Percentiles rank a stretch among this genome's conserved stretches.
Evolutionary conservation across 2,329 filamentous ascomycete species (phyloP).

Genomic region (Cladophialophora psammophila): DNA sequence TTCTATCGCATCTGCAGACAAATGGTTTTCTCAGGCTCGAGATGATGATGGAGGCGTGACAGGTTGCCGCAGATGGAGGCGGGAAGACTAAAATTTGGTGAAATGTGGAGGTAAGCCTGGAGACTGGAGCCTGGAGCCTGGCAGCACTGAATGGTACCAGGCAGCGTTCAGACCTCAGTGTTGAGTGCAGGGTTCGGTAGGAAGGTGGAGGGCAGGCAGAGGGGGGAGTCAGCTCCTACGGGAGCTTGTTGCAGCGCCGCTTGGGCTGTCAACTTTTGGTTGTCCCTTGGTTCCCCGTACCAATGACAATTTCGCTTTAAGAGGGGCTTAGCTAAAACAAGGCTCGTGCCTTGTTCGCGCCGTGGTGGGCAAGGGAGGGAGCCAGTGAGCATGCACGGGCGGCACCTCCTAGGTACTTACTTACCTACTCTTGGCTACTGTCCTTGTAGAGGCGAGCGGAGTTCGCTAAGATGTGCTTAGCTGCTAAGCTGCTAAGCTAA

Average conservation of each 20-base stretch:
- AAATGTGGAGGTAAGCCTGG: constrained; percentile 7
- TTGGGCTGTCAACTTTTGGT: background rate
- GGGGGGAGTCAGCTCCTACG: background rate
- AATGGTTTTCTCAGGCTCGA: background rate
- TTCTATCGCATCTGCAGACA: background rate
- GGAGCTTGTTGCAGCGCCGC: background rate
- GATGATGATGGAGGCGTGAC: constrained; percentile 1
- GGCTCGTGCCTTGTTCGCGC: constrained; percentile 19
- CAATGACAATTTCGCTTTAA: constrained; percentile 8
- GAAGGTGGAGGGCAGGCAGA: background rate
- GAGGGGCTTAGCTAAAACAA: constrained; percentile 9
- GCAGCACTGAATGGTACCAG: background rate
- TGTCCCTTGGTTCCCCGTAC: constrained; percentile 14
- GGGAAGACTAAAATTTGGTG: constrained; percentile 1
- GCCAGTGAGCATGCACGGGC: background rate
- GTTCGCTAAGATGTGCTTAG: background rate
- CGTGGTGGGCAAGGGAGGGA: background rate
- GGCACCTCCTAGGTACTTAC: background rate
- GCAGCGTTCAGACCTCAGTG: background rate
- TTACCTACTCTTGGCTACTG: no score
- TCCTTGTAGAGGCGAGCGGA: constrained; percentile 3
- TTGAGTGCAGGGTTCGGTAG: no score
- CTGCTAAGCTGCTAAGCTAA: no score
- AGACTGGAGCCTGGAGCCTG: constrained; percentile 2
- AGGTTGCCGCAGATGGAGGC: constrained; percentile 1